Base-by-base conservation (phyloP, 2,329 filamentous ascomycete species). In the Pestalotiopsis sp. region DNA sequence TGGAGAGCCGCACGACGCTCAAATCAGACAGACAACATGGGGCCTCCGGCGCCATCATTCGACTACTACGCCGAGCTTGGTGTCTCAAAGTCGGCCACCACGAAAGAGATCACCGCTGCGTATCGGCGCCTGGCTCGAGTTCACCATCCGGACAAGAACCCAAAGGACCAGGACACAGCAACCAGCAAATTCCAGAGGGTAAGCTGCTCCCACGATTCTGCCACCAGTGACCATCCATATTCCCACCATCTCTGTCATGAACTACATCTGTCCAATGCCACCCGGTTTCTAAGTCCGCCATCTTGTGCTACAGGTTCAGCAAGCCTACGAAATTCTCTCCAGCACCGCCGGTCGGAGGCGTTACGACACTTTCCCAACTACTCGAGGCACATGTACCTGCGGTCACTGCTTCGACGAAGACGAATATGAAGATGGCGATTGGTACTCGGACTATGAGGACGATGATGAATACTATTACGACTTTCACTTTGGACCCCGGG, bases 121-220 rank as follows among this genome's bases (percentile, higher is more conserved):
- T 77, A 75, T 65, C 72, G 72, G 7, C 72, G 72, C 1, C 40
- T 78, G 7, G 76, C 73, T 4, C 68, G 57, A 0, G 63, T 73
- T 2, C 68, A 75, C n/a, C 74, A 78, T 45, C 75, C 75, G 0
- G 75, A 78, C 58, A 75, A 71, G 68, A 77, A 78, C 52, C 73
- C 69, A 1, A 62, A 65, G 2, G 70, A 74, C 14, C 14, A 61
- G 0, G 70, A 72, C 40, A 70, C 68, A 17, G 74, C 76, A 2
- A 78, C 76, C 0, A 66, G 27, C 6, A 65, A 57, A 4, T 78
- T 78, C 52, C 75, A 78, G 57, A 70, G 69, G 64, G 75, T 76
- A 68, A 71, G 59, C 9, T 38, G 27, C 31, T 36, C 31, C 31
- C 31, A 36, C 7, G 31, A 36, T 36, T 36, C 31, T 36, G 31